Base-by-base conservation (phyloP, 202 grass and related monocot genomes). In the Schoenoplectus tabernaemontani region DNA sequence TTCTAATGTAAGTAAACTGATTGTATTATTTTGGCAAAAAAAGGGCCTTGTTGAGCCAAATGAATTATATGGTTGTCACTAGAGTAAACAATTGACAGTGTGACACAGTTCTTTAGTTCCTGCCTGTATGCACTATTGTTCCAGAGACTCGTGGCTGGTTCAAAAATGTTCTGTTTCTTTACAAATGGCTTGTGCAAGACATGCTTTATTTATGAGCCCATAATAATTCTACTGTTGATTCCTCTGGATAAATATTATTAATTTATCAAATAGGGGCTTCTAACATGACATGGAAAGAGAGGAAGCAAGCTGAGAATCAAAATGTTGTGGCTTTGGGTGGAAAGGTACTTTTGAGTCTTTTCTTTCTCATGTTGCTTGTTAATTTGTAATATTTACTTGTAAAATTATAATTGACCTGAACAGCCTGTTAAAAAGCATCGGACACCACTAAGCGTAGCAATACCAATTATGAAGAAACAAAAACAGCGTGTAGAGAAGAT, bases 391-490 rank as follows among this genome's bases (percentile, higher is more conserved):
- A 3, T 34, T 77, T 46, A 68, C 37, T 71, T 26, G 48, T 61
- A 34, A 63, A 48, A 51, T 44, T 62, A 12, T 38, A 54, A n/a
- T 76, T 83, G n/a, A 84, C 36, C 54, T 20, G 16, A 87, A 86
- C 61, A 94, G 91, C 87, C 96, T 32, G 12, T 89, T 82, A 92
- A 98, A 65, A 98, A 86, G 82, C 92, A 96, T 26, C 84, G 92
- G 12, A 92, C 81, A 23, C 85, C 92, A 3, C 82, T 99, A 64
- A 96, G 91, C 30, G 90, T 98, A 11, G 86, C 91, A 67, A 98
- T 83, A 78, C 91, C 89, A 73, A 89, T 91, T 80, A 83, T 98
- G 82, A 95, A 95, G 83, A 98, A 94, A 77, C 87, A 86, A 43
- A 88, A 91, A 69, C 90, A 86, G 83, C 80, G 83, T 51, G 90